These are phyloP conservation scores for Penicillium egyptiacum DNA, from an alignment of 495 filamentous ascomycete species.

Conservation along the genomic window DNA sequence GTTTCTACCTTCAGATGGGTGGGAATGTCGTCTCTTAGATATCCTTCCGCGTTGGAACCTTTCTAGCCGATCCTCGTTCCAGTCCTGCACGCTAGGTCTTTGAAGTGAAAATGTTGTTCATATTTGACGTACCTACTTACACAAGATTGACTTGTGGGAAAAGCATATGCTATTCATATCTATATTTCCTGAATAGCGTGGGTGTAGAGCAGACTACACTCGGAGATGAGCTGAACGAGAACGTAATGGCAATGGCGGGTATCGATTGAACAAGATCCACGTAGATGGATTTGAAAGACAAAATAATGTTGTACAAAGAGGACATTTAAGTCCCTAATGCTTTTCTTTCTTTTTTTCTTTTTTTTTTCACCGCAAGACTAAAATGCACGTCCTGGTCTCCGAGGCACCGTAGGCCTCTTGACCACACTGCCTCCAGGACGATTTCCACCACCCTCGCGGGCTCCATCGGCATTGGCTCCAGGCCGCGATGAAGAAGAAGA, in stretches of 20 bases:
- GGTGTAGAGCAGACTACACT: neutral
- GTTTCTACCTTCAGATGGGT: conserved; percentile 13
- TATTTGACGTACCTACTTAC: neutral
- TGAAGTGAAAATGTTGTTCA: neutral
- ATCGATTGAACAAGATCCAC: conserved; percentile 13
- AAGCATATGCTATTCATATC: neutral
- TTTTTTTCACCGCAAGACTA: neutral
- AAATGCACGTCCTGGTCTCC: conserved; percentile 56
- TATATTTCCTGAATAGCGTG: neutral
- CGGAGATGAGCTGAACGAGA: neutral
- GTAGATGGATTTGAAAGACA: neutral
- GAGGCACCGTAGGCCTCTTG: conserved; percentile 58
- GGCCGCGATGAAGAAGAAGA: conserved; percentile 49
- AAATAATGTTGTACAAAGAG: conserved; percentile 2
- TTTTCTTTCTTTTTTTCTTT: neutral
- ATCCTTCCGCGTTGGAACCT: neutral
- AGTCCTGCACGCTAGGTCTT: neutral
- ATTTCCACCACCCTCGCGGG: conserved; percentile 41
- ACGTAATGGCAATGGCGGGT: conserved; percentile 8
- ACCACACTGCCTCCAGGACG: conserved; percentile 49
- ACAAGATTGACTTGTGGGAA: conserved; percentile 4
- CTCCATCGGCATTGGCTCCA: conserved; percentile 38
- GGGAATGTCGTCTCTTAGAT: conserved; percentile 6
- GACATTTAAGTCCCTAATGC: conserved; percentile 1
- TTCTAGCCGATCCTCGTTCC: neutral